phyloP scores from a whole-genome alignment of 768 basidiomycete genomes.

The Phylloporus sp. region DNA sequence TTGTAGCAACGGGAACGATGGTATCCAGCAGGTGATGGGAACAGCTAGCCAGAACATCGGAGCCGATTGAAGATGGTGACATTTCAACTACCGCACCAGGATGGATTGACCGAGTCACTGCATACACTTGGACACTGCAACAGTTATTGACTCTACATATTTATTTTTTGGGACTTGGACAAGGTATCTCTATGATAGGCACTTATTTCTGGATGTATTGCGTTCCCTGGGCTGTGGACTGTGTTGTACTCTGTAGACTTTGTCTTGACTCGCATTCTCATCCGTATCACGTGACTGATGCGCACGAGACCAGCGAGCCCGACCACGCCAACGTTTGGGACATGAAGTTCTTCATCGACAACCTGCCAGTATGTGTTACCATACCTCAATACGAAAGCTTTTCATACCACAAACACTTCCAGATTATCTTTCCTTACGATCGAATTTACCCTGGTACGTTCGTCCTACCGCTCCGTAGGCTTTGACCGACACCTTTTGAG shows the following conservation, averaged over 20 bases:
- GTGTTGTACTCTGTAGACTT: too few relatives aligned
- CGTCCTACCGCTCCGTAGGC: background rate
- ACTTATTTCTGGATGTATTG: background rate
- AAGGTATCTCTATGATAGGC: background rate
- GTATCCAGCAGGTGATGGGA: slow-evolving; percentile 30
- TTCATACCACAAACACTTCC: background rate
- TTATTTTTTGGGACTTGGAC: background rate
- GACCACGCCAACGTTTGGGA: too few relatives aligned
- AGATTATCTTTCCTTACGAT: slow-evolving; percentile 93
- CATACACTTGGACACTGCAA: background rate
- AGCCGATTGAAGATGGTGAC: slow-evolving; percentile 16
- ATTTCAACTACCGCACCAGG: background rate
- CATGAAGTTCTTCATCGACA: slow-evolving; percentile 85
- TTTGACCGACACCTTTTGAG: slow-evolving; percentile 37
- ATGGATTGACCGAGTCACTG: too few relatives aligned
- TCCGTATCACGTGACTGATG: too few relatives aligned
- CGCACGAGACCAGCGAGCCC: too few relatives aligned
- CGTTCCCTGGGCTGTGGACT: too few relatives aligned
- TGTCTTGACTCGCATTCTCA: too few relatives aligned
- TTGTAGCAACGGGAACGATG: slow-evolving; percentile 28
- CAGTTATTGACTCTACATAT: background rate
- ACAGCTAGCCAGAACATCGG: slow-evolving; percentile 35
- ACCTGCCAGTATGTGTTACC: slow-evolving; percentile 57
- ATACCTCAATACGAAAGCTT: background rate
- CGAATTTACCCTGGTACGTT: slow-evolving; percentile 88